Evolutionary conservation across 2,329 filamentous ascomycete genomes (phyloP).

Genomic region (Colletotrichum sojae): DNA sequence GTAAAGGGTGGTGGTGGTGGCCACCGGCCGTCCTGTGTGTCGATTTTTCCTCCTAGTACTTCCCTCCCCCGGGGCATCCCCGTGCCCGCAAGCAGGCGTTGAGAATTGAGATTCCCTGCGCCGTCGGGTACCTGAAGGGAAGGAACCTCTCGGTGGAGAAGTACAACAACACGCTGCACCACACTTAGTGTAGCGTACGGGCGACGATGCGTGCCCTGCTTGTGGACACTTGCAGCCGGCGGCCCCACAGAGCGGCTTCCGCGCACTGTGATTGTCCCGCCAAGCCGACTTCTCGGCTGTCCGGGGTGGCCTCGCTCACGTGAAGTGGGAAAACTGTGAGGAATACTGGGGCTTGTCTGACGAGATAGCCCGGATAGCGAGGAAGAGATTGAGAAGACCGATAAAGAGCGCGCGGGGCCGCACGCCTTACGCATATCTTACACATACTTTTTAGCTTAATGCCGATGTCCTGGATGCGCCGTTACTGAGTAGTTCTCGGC

Average conservation of each 20-base stretch:
- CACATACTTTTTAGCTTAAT: not conserved
- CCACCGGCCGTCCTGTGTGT: conserved; percentile 6
- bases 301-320: conserved; percentile 29
- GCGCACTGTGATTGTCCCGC: conserved; percentile 39
- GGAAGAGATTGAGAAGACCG: not conserved
- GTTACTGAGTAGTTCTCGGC: not conserved
- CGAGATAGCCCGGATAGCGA: conserved; percentile 11
- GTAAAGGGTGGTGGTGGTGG: conserved; percentile 10
- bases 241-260: conserved; percentile 39
- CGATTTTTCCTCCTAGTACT: conserved; percentile 2
- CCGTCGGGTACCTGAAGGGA: not conserved
- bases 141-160: conserved; percentile 17
- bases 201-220: not conserved
- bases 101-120: conserved; percentile 19
- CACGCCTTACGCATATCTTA: not conserved
- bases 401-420: not conserved
- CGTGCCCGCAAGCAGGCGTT: conserved; percentile 10
- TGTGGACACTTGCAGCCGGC: conserved; percentile 10
- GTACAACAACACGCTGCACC: not conserved
- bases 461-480: not conserved
- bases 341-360: conserved; percentile 11
- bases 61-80: conserved; percentile 25
- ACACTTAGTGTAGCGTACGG: not conserved
- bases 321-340: conserved; percentile 39
- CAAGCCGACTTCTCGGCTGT: conserved; percentile 32